Evolutionary conservation across 495 filamentous ascomycete species (phyloP).

Genomic region (Friedmanniomyces simplex): DNA sequence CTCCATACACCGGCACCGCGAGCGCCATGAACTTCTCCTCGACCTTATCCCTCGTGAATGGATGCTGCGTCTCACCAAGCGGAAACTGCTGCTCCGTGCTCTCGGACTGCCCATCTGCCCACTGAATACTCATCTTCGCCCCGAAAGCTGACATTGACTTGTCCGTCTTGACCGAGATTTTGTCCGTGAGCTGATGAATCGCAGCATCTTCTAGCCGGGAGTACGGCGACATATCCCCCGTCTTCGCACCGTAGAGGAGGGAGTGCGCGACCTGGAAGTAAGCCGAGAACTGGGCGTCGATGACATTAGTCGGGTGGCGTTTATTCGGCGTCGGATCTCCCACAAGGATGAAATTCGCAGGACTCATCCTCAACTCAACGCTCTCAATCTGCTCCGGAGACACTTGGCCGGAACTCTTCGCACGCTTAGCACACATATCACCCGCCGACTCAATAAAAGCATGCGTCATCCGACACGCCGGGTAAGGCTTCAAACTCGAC

Average conservation of each 20-base stretch:
- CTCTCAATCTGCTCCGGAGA: slow-evolving; percentile 9
- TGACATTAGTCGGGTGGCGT: slow-evolving; percentile 21
- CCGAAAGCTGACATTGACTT: slow-evolving; percentile 11
- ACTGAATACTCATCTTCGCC: slow-evolving; percentile 12
- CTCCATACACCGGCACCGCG: slow-evolving; percentile 15
- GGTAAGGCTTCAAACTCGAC: slow-evolving; percentile 22
- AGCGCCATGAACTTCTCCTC: slow-evolving; percentile 21
- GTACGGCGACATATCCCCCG: slow-evolving; percentile 18
- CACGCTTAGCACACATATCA: neutral
- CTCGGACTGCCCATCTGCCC: slow-evolving; percentile 12
- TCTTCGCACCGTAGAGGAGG: slow-evolving; percentile 20
- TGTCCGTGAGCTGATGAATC: slow-evolving; percentile 18
- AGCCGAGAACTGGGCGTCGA: slow-evolving; percentile 24
- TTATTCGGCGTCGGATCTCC: slow-evolving; percentile 25
- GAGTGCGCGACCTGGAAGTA: slow-evolving; percentile 23
- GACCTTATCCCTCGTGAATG: slow-evolving; percentile 20
- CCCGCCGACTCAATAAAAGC: slow-evolving; percentile 21
- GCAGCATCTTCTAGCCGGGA: slow-evolving; percentile 9
- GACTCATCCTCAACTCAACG: slow-evolving; percentile 13
- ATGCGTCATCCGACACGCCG: slow-evolving; percentile 26
- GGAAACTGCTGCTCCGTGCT: slow-evolving; percentile 18
- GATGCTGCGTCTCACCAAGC: slow-evolving; percentile 24
- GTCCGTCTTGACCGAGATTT: slow-evolving; percentile 16
- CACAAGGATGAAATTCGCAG: slow-evolving; percentile 19
- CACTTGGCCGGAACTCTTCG: neutral